These are phyloP conservation scores for Fusarium anthophilum DNA, from an alignment of 2,329 filamentous ascomycete species.

Conservation along the genomic window DNA sequence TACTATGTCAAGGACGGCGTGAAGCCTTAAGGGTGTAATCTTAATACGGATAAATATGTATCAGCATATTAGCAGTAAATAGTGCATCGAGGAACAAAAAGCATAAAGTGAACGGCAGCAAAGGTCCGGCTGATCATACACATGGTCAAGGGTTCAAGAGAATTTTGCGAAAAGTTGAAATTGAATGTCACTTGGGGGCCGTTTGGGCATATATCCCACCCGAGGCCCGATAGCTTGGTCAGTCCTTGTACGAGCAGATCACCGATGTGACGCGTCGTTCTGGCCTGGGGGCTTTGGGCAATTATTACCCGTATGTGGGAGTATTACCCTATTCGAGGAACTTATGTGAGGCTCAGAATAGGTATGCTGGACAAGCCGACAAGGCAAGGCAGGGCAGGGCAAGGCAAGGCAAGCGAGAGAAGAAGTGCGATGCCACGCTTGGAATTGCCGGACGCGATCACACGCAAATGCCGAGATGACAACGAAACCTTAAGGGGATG, in stretches of 20 bases:
- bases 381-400: background rate
- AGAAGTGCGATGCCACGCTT: background rate
- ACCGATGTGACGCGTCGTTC: slow-evolving; percentile 7
- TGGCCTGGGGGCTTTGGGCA: background rate
- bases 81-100: slow-evolving; percentile 5
- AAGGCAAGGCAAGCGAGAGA: background rate
- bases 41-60: background rate
- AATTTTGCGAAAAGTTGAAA: slow-evolving; percentile 2
- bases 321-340: background rate
- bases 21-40: slow-evolving; percentile 12
- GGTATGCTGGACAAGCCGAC: background rate
- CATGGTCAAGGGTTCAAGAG: slow-evolving; percentile 6
- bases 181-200: background rate
- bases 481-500: background rate
- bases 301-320: background rate
- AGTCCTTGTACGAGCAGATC: slow-evolving; percentile 3
- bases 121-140: slow-evolving; percentile 3
- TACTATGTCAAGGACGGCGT: slow-evolving; percentile 52
- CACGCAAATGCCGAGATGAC: slow-evolving; percentile 24
- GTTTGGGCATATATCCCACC: slow-evolving; percentile 12
- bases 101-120: slow-evolving; percentile 1
- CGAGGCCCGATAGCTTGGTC: slow-evolving; percentile 5
- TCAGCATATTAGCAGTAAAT: background rate
- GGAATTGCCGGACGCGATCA: slow-evolving; percentile 25
- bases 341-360: slow-evolving; percentile 12